Evolutionary conservation across 2,329 filamentous ascomycete genomes (phyloP), one percentile per base, ranked within the genome.

Genomic region (Trichoderma koningii): DNA sequence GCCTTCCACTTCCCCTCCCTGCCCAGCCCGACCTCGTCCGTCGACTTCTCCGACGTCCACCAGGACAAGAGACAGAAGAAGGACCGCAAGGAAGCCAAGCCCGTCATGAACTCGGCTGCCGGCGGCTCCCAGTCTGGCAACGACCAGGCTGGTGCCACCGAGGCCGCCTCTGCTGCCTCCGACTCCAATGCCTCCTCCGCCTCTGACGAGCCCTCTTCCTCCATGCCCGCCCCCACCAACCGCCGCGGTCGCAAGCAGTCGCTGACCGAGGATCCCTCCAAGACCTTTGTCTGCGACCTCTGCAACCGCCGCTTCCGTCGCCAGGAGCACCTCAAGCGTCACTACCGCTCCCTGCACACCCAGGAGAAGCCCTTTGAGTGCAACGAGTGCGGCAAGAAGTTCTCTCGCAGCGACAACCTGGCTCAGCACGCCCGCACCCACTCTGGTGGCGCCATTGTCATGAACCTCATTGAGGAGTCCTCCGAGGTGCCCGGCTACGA

Each of bases 331-430:
- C 87, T 99, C 67, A 99, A 99, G 88, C 91, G 95, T 68, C 95
- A 99, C 83, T 97, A 97, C 84, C 89, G 95, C 71, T 98, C 95
- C 66, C 92, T 99, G 55, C 95, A 99, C 84, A 99, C 95, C 1
- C 90, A 96, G 75, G 95, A 98, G 77, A 99, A 98, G 88, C 95
- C 95, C 5, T 99, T 98, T 73, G 92, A 96, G 81, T 99, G 95
- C 84, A 87, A 88, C 70, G 94, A 99, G 81, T 99, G 95, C 74
- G 94, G 95, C 72, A 99, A 99, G 89, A 97, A 96, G 83, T 99
- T 98, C 82, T 98, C 94, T 21, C 90, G 95, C 73, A 96, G 92
- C 72, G 95, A 99, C 81, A 99, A 99, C 83, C 86, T 99, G 17
- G 91, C 93, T 26, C 95, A 99, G 80, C 95, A 99, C 76, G 89